Evolutionary conservation across 345 rosid species (phyloP), one percentile per base, ranked within the genome.

Genomic region (Boechera divaricarpa): DNA sequence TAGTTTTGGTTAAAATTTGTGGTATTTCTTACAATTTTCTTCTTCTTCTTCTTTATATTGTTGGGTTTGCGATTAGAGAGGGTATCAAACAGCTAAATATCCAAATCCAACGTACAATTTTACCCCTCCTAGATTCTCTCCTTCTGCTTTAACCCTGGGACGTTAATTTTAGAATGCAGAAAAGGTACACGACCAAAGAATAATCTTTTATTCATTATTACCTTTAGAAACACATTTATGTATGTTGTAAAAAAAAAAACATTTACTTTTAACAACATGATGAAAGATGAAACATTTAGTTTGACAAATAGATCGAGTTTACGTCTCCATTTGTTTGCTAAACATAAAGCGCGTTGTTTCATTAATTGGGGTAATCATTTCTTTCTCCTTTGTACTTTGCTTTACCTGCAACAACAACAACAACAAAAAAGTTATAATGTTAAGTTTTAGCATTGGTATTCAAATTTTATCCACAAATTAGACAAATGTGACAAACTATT

Each of bases 121-220:
- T 38, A 28, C 61, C 52, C 62, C 24, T 21, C 61, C 51, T 52
- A 68, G 51, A 68, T 38, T 68, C 62, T 53, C 51, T 53, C 62
- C 3, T 38, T 68, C 12, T 31, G 24, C 13, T 13, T 15, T 13
- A 18, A 18, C 28, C 38, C 15, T 35, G 24, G 5, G 35, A 36
- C 10, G 31, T 47, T 58, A 45, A 70, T 45, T 58, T 57, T 58
- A 44, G 54, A 32, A 44, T 16, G 33, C 16, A 32, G 15, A 56
- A 8, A 4, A 32, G 35, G 21, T 21, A 21, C 21, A 21, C 21
- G 21, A 21, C 21, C 21, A 1, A 21, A 21, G 21, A 21, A 21
- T 21, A 21, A 21, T 21, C 21, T 21, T 21, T 21, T 21, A 21
- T 21, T 21, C 24, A 21, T 21, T 21, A 21, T 21, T 21, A 21